Percentiles rank a stretch among this genome's conserved stretches.
phyloP scores from a whole-genome alignment of 345 rosid genomes.

The Eucalyptus marginata region DNA sequence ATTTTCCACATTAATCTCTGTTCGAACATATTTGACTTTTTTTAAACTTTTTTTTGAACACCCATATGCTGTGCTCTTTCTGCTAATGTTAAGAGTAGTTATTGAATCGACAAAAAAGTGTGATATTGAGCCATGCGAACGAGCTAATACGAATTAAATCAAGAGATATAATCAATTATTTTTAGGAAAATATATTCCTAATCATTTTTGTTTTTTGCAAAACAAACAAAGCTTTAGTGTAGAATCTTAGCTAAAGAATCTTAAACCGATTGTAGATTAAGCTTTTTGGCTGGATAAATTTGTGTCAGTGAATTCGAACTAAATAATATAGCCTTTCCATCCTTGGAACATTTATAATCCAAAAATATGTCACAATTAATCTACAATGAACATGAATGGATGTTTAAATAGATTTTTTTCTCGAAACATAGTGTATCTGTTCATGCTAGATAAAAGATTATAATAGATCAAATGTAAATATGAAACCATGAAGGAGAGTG shows the following conservation, averaged over 20 bases:
- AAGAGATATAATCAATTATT: no score
- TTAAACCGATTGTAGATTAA: no score
- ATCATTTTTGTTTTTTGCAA: no score
- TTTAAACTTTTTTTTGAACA: no score
- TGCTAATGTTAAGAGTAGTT: neutral
- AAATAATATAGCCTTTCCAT: neutral
- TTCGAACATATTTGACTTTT: neutral
- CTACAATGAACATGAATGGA: neutral
- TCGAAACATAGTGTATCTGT: fast-evolving
- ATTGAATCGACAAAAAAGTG: no score
- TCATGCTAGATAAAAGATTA: neutral
- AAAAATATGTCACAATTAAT: neutral
- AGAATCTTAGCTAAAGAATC: no score
- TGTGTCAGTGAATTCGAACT: no score
- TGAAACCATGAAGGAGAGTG: neutral
- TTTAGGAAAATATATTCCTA: no score
- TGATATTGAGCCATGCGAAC: neutral
- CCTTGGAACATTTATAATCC: neutral
- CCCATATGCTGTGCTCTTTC: neutral
- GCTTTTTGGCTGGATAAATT: no score
- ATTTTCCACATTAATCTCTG: neutral
- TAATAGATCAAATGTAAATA: no score
- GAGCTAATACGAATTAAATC: no score
- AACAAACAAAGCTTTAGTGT: fast-evolving
- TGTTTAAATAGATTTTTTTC: no score